These are phyloP conservation scores for Lactarius indigo DNA, from an alignment of 768 basidiomycete species.

Conservation along the genomic window DNA sequence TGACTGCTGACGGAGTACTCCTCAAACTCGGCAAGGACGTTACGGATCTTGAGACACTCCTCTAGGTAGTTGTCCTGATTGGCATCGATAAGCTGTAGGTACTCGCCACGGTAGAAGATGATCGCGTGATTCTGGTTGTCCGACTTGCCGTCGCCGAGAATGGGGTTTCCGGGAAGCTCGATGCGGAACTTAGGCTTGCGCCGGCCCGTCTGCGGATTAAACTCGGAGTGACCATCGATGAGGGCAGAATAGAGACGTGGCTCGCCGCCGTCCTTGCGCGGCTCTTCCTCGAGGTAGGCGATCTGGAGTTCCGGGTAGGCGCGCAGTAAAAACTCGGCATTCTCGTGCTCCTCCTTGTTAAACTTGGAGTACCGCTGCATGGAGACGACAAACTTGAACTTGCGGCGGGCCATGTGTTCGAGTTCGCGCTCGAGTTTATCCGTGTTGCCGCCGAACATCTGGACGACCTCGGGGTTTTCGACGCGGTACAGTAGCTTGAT, in stretches of 20 bases:
- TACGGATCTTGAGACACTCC: slow-evolving; percentile 98
- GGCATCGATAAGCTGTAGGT: slow-evolving; percentile 98
- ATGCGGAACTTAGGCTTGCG: slow-evolving; percentile 96
- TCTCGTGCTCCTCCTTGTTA: slow-evolving; percentile 99
- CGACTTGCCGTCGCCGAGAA: slow-evolving; percentile 97
- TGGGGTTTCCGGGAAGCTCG: slow-evolving; percentile 97
- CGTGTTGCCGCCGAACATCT: slow-evolving; percentile 95
- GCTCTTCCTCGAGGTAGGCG: slow-evolving; percentile 96
- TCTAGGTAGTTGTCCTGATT: slow-evolving; percentile 99
- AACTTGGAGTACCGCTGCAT: slow-evolving; percentile 99
- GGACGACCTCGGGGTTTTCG: slow-evolving; percentile 98
- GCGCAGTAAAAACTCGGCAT: slow-evolving; percentile 94
- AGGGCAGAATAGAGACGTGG: slow-evolving; percentile 92
- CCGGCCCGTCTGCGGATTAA: slow-evolving; percentile 82
- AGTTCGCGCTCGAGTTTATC: slow-evolving; percentile 95
- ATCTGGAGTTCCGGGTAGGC: slow-evolving; percentile 99
- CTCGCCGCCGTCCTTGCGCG: slow-evolving; percentile 93
- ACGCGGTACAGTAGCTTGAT: slow-evolving; percentile 99
- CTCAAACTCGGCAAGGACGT: slow-evolving; percentile 97
- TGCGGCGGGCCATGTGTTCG: slow-evolving; percentile 95
- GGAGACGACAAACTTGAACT: slow-evolving; percentile 98
- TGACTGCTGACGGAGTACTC: slow-evolving; percentile 82
- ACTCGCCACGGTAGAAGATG: slow-evolving; percentile 99
- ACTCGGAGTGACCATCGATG: slow-evolving; percentile 98
- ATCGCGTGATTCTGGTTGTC: slow-evolving; percentile 99